These are phyloP conservation scores for Aspergillus sclerotiicarbonarius DNA, from an alignment of 495 filamentous ascomycete species.

Conservation along the genomic window DNA sequence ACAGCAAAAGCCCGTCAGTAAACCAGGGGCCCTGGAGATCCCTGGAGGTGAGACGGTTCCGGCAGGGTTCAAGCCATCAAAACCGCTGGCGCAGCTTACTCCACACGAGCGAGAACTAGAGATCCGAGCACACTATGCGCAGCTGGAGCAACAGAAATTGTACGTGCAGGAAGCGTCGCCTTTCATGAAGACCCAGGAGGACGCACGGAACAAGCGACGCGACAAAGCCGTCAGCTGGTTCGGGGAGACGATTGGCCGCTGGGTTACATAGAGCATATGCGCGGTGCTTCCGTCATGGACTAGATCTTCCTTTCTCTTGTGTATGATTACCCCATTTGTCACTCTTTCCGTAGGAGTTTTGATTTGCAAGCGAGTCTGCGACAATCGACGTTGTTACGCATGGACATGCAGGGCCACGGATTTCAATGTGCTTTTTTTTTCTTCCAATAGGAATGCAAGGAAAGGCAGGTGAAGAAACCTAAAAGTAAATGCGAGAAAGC, in stretches of 20 bases:
- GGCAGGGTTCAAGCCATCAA: constrained; percentile 43
- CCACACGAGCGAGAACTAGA: constrained; percentile 65
- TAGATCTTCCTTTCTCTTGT: constrained; percentile 7
- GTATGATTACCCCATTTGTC: constrained; percentile 3
- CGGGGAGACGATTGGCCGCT: constrained; percentile 50
- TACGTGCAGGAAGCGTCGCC: constrained; percentile 51
- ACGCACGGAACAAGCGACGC: constrained; percentile 55
- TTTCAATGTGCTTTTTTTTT: neutral
- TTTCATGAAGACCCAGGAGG: constrained; percentile 56
- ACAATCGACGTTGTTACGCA: constrained; percentile 1
- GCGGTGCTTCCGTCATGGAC: constrained; percentile 3
- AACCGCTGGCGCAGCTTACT: constrained; percentile 56
- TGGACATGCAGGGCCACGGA: neutral
- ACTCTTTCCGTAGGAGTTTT: neutral
- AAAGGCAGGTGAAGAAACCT: neutral
- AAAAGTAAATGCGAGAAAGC: neutral
- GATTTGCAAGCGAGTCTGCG: neutral
- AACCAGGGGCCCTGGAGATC: constrained; percentile 26
- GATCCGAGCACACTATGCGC: constrained; percentile 59
- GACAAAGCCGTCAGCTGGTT: constrained; percentile 57
- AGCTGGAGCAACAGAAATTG: constrained; percentile 55
- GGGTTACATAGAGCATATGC: constrained; percentile 31
- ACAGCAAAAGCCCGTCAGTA: constrained; percentile 4
- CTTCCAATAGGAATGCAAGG: neutral
- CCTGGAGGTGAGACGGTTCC: constrained; percentile 37